phyloP scores from a whole-genome alignment of 495 filamentous ascomycete species.

The Aspergillus nanangensis region DNA sequence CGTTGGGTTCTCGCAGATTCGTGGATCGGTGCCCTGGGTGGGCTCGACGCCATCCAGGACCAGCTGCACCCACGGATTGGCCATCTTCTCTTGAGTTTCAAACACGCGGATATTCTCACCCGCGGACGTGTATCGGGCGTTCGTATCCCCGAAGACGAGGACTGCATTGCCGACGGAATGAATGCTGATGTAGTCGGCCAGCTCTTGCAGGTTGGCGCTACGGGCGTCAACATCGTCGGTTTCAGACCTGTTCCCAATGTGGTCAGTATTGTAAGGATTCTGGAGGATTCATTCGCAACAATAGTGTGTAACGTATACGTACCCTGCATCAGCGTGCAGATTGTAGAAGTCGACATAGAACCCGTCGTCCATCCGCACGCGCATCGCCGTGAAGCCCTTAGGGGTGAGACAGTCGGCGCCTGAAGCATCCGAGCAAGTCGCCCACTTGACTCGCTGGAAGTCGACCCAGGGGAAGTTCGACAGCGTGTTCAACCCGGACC shows the following conservation, averaged over 20 bases:
- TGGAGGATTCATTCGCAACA: no score
- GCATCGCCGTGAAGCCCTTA: conserved; percentile 63
- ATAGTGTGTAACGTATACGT: neutral
- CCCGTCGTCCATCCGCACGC: conserved; percentile 37
- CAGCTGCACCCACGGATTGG: conserved; percentile 51
- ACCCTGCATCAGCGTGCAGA: conserved; percentile 59
- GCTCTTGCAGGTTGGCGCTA: conserved; percentile 50
- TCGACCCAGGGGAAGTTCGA: conserved; percentile 50
- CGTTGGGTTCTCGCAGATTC: conserved; percentile 47
- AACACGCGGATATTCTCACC: conserved; percentile 48
- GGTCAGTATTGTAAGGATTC: no score
- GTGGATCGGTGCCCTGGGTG: conserved; percentile 24
- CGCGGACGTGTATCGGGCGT: conserved; percentile 51
- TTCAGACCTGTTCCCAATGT: conserved; percentile 37
- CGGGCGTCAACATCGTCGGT: conserved; percentile 44
- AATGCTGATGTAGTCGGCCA: conserved; percentile 47
- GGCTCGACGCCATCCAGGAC: conserved; percentile 41
- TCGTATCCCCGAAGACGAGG: conserved; percentile 56
- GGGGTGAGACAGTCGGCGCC: conserved; percentile 57
- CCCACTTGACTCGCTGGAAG: conserved; percentile 55
- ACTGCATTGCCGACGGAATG: conserved; percentile 54
- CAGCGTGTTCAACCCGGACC: conserved; percentile 57
- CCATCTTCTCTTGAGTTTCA: conserved; percentile 36
- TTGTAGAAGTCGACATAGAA: conserved; percentile 58
- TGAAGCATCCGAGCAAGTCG: conserved; percentile 48